Evolutionary conservation across 148 eudicot species (phyloP).

Genomic region (Vaccinium myrtillus): DNA sequence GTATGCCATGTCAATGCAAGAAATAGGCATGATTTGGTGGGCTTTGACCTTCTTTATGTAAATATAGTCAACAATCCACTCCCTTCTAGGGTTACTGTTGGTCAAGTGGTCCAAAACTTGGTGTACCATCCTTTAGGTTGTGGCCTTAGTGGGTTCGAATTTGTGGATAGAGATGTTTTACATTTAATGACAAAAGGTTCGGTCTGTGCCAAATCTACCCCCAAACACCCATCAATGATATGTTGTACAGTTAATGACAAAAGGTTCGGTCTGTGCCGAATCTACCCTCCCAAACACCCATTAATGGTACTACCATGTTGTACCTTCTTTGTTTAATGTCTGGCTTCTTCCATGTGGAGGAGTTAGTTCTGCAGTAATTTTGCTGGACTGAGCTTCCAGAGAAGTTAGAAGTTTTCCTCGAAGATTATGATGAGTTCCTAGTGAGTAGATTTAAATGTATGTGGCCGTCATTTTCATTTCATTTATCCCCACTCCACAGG

Average conservation of each 20-base stretch:
- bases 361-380: not conserved
- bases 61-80: not conserved
- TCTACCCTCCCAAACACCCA: not conserved
- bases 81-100: not conserved
- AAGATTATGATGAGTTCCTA: not conserved
- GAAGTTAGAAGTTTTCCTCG: not conserved
- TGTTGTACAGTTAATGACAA: not conserved
- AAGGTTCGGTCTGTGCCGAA: not conserved
- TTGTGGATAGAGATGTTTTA: not conserved
- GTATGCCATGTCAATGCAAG: not conserved
- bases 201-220: not conserved
- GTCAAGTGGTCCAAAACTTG: not conserved
- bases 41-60: not conserved
- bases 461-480: not conserved
- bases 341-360: not conserved
- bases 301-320: not conserved
- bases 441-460: not conserved
- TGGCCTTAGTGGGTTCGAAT: not conserved
- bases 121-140: not conserved
- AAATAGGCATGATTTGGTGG: not conserved
- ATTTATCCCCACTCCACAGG: not conserved
- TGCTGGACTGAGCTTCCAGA: not conserved
- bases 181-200: not conserved
- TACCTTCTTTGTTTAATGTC: not conserved
- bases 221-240: not conserved